Base-by-base conservation (phyloP, 345 rosid species). In the Eucalyptus albens region DNA sequence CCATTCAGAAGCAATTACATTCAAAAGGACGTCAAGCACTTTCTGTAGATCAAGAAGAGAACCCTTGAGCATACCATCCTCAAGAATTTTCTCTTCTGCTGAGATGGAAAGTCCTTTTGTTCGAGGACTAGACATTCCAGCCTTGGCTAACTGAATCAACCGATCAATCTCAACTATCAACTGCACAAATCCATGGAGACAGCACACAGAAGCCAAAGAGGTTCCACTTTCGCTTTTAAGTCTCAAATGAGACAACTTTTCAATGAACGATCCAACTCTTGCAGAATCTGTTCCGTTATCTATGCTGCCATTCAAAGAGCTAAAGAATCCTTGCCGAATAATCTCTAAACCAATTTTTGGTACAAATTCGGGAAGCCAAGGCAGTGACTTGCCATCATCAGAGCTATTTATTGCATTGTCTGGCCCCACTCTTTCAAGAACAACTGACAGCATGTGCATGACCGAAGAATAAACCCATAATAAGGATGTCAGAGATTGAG, bases 331-430 rank as follows among this genome's bases (percentile, higher is more conserved):
- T 86, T 93, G 92, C 91, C 90, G 95, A 89, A 96, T 93, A 87
- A 96, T 92, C 93, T 92, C 94, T 69, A 96, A 94, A 89, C 98
- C 99, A 92, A 97, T 86, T 93, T 94, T 97, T 86, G 96, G 96
- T 92, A 96, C 98, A 94, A 97, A 96, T 90, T 94, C 97, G 2
- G 99, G 99, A 90, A 97, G 93, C 97, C 95, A 95, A 47, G 97
- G 96, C 44, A 96, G 86, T 88, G 88, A 88, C 82, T 83, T 89
- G 37, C 89, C 92, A 90, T 91, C 91, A 89, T 87, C 93, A 81
- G 90, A 87, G 26, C 88, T 44, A 69, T 87, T 89, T 29, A 31
- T 53, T 86, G 59, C 88, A 56, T 92, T 92, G 50, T 92, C 91
- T 62, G 97, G 94, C 59, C 87, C 94, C 86, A 96, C 90, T 92